Evolutionary conservation across 805 yeast genomes (phyloP).

Genomic region (Candida sithepensis): DNA sequence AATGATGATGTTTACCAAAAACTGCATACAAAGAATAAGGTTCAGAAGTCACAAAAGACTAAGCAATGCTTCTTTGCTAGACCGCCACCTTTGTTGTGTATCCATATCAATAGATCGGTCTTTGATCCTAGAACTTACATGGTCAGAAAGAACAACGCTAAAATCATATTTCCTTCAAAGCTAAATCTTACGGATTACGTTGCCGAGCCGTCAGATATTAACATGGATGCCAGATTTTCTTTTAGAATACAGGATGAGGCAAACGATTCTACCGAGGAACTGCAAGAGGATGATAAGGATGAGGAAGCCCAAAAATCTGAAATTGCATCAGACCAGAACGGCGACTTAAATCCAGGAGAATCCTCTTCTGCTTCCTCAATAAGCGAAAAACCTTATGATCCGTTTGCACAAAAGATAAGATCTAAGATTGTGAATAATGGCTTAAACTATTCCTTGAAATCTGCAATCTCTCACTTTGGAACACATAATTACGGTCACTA

Average conservation of each 20-base stretch:
- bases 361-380: background rate
- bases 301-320: background rate
- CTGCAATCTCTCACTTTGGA: conserved; percentile 91
- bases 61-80: conserved; percentile 78
- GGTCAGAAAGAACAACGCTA: conserved; percentile 79
- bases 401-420: conserved; percentile 3
- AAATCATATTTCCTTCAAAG: conserved; percentile 69
- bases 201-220: conserved; percentile 64
- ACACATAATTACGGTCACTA: conserved; percentile 98
- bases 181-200: conserved; percentile 68
- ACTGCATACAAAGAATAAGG: conserved; percentile 70
- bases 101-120: conserved; percentile 90
- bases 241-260: conserved; percentile 60
- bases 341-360: background rate
- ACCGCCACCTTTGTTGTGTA: conserved; percentile 77
- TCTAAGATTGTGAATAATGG: conserved; percentile 31
- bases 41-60: conserved; percentile 72
- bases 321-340: background rate
- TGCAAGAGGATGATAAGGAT: conserved; percentile 4
- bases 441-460: conserved; percentile 66
- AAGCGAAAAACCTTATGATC: conserved; percentile 2
- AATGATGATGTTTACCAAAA: conserved; percentile 75
- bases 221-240: conserved; percentile 74
- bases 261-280: conserved; percentile 16
- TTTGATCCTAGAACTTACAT: conserved; percentile 83